A percentile compares a stretch with the other conserved stretches of the same genome.
These are phyloP conservation scores for Pinus tabuliformis DNA, from an alignment of 75 land plant species.

Conservation along the genomic window DNA sequence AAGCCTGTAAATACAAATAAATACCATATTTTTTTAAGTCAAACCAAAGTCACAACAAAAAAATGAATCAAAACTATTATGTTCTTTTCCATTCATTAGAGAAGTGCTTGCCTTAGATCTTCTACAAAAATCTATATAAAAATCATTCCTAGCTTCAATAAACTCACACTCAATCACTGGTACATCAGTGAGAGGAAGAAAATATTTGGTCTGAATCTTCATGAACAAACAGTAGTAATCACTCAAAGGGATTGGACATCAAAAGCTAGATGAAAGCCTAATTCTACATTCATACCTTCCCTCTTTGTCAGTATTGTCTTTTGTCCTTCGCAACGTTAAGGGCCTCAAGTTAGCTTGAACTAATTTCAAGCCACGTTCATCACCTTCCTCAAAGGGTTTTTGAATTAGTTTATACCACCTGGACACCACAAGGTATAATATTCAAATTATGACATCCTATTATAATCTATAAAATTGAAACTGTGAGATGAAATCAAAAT, in stretches of 20 bases:
- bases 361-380: conserved; percentile 67
- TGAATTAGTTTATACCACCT: conserved; percentile 92
- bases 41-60: neutral
- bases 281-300: conserved; percentile 54
- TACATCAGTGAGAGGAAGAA: conserved; percentile 63
- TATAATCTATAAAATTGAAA: too few relatives aligned
- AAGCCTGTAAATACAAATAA: conserved; percentile 29
- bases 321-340: conserved; percentile 81
- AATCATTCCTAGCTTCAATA: conserved; percentile 77
- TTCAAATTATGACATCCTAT: too few relatives aligned
- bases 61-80: too few relatives aligned
- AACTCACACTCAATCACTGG: conserved; percentile 70
- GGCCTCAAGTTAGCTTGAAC: conserved; percentile 78
- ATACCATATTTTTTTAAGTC: neutral
- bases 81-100: conserved; percentile 13
- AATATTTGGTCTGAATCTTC: conserved; percentile 59
- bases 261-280: neutral
- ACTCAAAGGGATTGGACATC: neutral
- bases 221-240: neutral
- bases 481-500: too few relatives aligned
- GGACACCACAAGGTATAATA: neutral
- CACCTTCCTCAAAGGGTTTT: conserved; percentile 83
- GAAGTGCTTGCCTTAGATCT: conserved; percentile 57
- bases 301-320: conserved; percentile 75
- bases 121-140: conserved; percentile 71